phyloP scores from a whole-genome alignment of 1,284 basidiomycete genomes.

The Melampsora medusae region DNA sequence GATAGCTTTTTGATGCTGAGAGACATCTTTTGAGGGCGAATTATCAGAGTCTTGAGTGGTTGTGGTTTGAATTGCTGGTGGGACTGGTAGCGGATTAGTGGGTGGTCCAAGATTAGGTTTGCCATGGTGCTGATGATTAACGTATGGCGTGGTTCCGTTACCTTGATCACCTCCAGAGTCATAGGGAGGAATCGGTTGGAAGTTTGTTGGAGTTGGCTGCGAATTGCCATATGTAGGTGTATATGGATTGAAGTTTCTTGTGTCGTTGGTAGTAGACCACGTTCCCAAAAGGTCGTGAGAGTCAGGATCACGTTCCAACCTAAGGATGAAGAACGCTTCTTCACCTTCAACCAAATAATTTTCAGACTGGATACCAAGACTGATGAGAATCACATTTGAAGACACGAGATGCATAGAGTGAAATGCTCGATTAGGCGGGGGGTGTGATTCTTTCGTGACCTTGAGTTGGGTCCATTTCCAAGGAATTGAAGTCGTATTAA shows the following conservation, averaged over 20 bases:
- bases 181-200: background rate
- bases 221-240: background rate
- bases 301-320: background rate
- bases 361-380: background rate
- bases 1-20: slow-evolving; percentile 1
- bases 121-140: too few relatives aligned
- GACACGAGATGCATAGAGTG: background rate
- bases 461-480: slow-evolving; percentile 1
- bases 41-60: background rate
- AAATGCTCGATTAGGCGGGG: background rate
- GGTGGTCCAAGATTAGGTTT: background rate
- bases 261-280: background rate
- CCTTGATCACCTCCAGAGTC: background rate
- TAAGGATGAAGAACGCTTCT: slow-evolving; percentile 6
- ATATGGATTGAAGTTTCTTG: background rate
- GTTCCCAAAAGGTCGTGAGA: background rate
- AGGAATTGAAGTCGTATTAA: background rate
- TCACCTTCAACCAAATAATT: background rate
- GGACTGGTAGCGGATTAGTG: background rate
- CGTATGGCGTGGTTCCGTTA: too few relatives aligned
- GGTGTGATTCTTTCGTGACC: background rate
- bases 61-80: background rate
- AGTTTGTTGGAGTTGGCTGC: background rate
- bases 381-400: background rate
- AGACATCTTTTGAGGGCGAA: background rate